Base-by-base conservation (phyloP, 169 alveolate genomes). In the Neospora caninum region DNA sequence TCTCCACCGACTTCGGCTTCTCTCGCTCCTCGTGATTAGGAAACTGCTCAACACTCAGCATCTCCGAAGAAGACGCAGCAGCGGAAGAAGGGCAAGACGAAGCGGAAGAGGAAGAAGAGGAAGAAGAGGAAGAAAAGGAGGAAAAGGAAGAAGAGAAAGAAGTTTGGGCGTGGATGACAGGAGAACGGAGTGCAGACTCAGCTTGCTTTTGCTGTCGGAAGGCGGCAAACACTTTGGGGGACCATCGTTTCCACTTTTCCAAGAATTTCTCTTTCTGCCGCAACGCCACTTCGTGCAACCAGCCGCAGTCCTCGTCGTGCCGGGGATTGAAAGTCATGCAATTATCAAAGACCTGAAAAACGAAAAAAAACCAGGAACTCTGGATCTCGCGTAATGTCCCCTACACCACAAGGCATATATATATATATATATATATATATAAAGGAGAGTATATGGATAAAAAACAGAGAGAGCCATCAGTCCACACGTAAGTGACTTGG, bases 241-340 rank as follows among this genome's bases (percentile, higher is more conserved):
- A 36, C 88, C 53, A 82, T 0, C 34, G 53, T 31, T 29, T 82
- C 67, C 42, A 92, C 88, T 91, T 82, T 58, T 92, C 94, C n/a
- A 92, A 41, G 45, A 92, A 92, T 67, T 84, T 82, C 73, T 83
- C 92, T 22, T 91, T 49, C 87, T 91, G 86, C 88, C 43, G 82
- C 92, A 80, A 70, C 25, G 92, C 94, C 80, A 83, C 94, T 27
- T 91, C 92, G 39, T 92, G 94, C 94, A 92, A 45, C 94, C 94
- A 92, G 69, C 94, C 94, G 43, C 94, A 83, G 80, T 92, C 92
- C 78, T 82, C 92, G 88, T 92, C 94, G 92, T 82, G 86, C 31
- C 78, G 94, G 64, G 94, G 94, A 54, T 92, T 92, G 80, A 92
- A 92, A n/a, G 87, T 84, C 94, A 92, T 92, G 94, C 94, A 92